Conservation (phyloP, 768 basidiomycete species). For the Solioccasus polychromus region DNA sequence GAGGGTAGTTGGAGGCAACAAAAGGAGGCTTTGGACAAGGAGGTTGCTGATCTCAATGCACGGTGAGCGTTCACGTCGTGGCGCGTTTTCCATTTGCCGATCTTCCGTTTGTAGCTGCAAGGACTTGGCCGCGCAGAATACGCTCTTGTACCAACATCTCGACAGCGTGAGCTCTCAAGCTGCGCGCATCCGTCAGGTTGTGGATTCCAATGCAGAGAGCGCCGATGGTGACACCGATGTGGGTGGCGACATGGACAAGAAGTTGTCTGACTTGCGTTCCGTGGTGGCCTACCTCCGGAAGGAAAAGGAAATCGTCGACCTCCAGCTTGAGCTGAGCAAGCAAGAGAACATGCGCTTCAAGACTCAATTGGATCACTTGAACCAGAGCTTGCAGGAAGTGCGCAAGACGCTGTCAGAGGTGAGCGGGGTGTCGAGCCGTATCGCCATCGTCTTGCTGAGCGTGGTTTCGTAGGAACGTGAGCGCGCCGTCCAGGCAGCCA, state of each 20-base stretch:
- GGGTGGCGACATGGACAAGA: slow-evolving; percentile 54
- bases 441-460: slow-evolving; percentile 1
- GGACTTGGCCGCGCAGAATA: slow-evolving; percentile 74
- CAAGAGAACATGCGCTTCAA: slow-evolving; percentile 74
- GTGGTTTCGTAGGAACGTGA: slow-evolving; percentile 65
- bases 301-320: slow-evolving; percentile 90
- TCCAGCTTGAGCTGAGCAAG: slow-evolving; percentile 78
- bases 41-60: slow-evolving; percentile 65
- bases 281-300: slow-evolving; percentile 81
- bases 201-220: slow-evolving; percentile 46
- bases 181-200: slow-evolving; percentile 71
- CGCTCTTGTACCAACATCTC: slow-evolving; percentile 76
- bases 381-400: slow-evolving; percentile 67
- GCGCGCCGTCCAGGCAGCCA: slow-evolving; percentile 64
- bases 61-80: slow-evolving; percentile 44
- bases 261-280: slow-evolving; percentile 69
- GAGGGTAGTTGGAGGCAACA: slow-evolving; percentile 82
- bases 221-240: slow-evolving; percentile 43
- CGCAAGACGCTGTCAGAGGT: slow-evolving; percentile 72
- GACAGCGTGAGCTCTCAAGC: slow-evolving; percentile 84
- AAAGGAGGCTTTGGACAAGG: slow-evolving; percentile 73
- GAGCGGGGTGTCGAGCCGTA: slow-evolving; percentile 7
- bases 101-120: slow-evolving; percentile 47
- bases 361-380: slow-evolving; percentile 71
- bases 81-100: neutral